These are phyloP conservation scores for Arthrobotrys sinensis DNA, from an alignment of 2,329 filamentous ascomycete genomes.

Conservation along the genomic window DNA sequence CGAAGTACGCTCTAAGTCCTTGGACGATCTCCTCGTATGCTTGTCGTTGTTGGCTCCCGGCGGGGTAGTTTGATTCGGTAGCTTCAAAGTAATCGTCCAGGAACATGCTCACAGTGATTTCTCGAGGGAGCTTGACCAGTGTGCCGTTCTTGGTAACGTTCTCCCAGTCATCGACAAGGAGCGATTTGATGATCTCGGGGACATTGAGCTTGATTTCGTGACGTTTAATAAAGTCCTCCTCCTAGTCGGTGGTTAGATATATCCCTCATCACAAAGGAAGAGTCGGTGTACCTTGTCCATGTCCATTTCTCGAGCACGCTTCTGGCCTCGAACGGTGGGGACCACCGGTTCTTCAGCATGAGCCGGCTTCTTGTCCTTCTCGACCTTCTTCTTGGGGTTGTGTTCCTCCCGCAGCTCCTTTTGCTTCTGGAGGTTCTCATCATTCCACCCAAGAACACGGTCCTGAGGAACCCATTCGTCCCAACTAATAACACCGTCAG, in stretches of 20 bases:
- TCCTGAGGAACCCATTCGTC: slow-evolving; percentile 98
- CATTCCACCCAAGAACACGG: slow-evolving; percentile 91
- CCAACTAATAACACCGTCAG: slow-evolving; percentile 75
- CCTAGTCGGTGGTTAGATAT: slow-evolving; percentile 72
- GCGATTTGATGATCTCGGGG: slow-evolving; percentile 89
- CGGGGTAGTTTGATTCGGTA: slow-evolving; percentile 43
- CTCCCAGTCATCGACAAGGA: slow-evolving; percentile 98
- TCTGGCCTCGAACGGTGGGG: slow-evolving; percentile 73
- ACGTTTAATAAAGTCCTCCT: slow-evolving; percentile 86
- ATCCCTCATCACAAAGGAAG: neutral
- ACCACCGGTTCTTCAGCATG: slow-evolving; percentile 63
- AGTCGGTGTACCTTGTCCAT: slow-evolving; percentile 78
- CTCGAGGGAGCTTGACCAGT: slow-evolving; percentile 86
- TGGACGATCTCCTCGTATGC: slow-evolving; percentile 90
- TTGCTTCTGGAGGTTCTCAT: slow-evolving; percentile 77
- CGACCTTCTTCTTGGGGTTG: slow-evolving; percentile 65
- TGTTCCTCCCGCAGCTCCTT: slow-evolving; percentile 76
- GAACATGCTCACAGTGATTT: slow-evolving; percentile 81
- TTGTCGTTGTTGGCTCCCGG: slow-evolving; percentile 32
- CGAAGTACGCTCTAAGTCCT: slow-evolving; percentile 91
- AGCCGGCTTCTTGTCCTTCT: slow-evolving; percentile 64
- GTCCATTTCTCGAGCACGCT: slow-evolving; percentile 84
- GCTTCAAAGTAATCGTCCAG: slow-evolving; percentile 81
- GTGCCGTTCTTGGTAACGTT: slow-evolving; percentile 96
- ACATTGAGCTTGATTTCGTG: slow-evolving; percentile 89